Percentiles rank a stretch among this genome's conserved stretches.
phyloP scores from a whole-genome alignment of 139 green algal species.

The Ostreobium quekettii region DNA sequence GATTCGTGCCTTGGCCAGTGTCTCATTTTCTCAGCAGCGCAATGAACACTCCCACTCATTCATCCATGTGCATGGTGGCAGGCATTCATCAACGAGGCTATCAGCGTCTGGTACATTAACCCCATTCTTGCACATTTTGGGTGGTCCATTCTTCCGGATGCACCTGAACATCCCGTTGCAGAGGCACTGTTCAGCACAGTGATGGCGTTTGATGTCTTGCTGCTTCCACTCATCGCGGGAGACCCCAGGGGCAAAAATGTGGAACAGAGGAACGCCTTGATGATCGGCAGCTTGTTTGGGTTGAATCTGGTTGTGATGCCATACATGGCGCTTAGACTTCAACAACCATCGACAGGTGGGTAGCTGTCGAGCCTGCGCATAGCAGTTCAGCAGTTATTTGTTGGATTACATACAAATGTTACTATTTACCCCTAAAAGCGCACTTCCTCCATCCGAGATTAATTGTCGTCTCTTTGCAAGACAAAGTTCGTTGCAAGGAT shows the following conservation, averaged over 20 bases:
- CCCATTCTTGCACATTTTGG: neutral
- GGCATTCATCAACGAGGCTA: neutral
- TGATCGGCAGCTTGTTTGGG: neutral
- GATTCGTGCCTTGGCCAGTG: no score
- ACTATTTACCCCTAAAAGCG: no score
- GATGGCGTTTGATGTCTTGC: neutral
- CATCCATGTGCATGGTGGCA: neutral
- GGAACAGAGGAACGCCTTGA: neutral
- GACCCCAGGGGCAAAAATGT: neutral
- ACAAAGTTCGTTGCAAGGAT: no score
- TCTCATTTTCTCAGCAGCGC: no score
- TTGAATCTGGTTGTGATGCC: neutral
- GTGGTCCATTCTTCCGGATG: neutral
- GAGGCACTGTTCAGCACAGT: neutral
- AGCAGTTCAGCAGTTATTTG: no score
- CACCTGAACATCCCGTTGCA: neutral
- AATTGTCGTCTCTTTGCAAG: no score
- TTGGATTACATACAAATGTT: no score
- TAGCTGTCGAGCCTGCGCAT: no score
- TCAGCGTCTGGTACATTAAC: slow-evolving; percentile 2
- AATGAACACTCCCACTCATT: no score
- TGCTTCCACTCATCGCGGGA: neutral
- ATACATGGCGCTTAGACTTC: neutral
- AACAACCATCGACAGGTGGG: no score
- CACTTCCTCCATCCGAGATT: no score